Base-by-base conservation (phyloP, 345 rosid genomes). In the Camelina neglecta region DNA sequence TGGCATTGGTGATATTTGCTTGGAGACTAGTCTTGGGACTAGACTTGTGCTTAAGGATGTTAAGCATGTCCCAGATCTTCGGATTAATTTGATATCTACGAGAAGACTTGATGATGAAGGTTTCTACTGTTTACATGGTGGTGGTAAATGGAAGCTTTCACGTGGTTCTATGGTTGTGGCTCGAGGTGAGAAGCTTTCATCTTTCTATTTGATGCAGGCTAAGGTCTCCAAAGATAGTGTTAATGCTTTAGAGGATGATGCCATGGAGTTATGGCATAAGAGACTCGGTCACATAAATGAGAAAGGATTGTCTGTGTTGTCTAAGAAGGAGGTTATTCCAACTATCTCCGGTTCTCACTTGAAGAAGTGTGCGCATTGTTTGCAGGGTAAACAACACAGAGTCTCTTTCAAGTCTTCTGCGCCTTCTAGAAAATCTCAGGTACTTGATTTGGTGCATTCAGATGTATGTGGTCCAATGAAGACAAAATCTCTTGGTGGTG, bases 11-110 rank as follows among this genome's bases (percentile, higher is more conserved):
- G 54, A 72, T 39, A 39, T 71, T 59, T 59, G 7, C 21, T 60
- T 71, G 3, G 67, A 71, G 1, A 71, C 75, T 50, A 71, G 49
- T 72, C 3, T 49, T 62, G 51, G 49, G 11, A 60, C 54, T 9
- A 42, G 1, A 1, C 6, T 63, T 1, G 0, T 61, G 38, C 26
- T 62, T 61, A 72, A 62, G 18, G 59, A 11, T 51, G 39, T 62
- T 21, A 73, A 42, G 42, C 36, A 73, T 54, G 11, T 73, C 4
- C 64, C 4, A 7, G 35, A 73, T 39, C 1, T 73, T 4, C 20
- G 4, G 0, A 11, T 63, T 39, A 64, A 51, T 3, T 16, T 64
- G 60, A 73, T 54, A 18, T 63, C 64, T 15, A 51, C 7, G 0
- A 5, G 26, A 0, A 63, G 9, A 23, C 42, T 18, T 18, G 54